Evolutionary conservation across 768 basidiomycete genomes (phyloP), one percentile per base, ranked within the genome.

Genomic region (Tylopilus rubrobrunneus): DNA sequence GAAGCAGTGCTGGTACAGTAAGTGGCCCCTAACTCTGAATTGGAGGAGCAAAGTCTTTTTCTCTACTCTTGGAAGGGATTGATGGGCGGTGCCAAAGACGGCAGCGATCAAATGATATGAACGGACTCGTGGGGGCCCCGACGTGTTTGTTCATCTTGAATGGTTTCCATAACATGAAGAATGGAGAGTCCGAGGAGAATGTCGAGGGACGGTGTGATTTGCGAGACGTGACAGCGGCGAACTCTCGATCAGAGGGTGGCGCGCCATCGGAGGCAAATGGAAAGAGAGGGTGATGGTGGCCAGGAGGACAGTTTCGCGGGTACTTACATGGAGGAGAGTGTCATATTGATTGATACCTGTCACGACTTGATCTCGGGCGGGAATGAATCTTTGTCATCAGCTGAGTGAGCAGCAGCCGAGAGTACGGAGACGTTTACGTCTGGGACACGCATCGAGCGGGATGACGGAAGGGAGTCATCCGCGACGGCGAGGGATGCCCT

Each of bases 181-280:
- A 10, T 19, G 39, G n/a, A 15, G 52, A 15, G 37, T 41, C 23
- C 44, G 54, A 29, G 36, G 54, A 33, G 31, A 17, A 29, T 28
- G 39, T 27, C 44, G 43, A 21, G 19, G 14, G 37, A 15, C 10
- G n/a, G 0, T 2, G 48, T 39, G 51, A 57, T 48, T 56, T 54
- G 33, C 37, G 28, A 17, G 33, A 31, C 9, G 3, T 51, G 55
- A 50, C 49, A 49, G 47, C 52, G 56, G 52, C 31, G 39, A 43
- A 42, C 39, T 29, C 45, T 52, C 59, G 59, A 60, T 60, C 58
- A 59, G 34, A 42, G 31, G 31, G 51, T 42, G 48, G 36, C 52
- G 36, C 3, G 11, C 8, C 17, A 2, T 37, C 56, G 57, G 57
- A 27, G 15, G 31, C 1, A 45, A 45, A 49, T 10, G 23, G 3